A percentile compares a stretch with the other conserved stretches of the same genome.
phyloP scores from a whole-genome alignment of 1,139 yeast genomes.

The Pichia sp. region DNA sequence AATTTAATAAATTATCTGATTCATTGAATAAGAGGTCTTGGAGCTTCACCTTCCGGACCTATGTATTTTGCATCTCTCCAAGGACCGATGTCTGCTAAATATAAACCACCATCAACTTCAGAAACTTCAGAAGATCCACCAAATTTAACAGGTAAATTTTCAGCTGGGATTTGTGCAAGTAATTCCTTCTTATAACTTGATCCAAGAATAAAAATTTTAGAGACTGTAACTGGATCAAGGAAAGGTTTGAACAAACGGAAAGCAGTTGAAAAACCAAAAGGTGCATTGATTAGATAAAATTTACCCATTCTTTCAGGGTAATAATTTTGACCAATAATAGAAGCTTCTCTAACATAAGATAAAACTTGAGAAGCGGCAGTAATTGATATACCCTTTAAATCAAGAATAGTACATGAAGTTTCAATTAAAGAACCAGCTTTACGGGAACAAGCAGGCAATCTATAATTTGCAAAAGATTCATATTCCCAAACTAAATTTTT shows the following conservation, averaged over 20 bases:
- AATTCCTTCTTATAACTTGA: slow-evolving; percentile 72
- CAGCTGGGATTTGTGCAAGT: slow-evolving; percentile 86
- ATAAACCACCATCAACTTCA: slow-evolving; percentile 71
- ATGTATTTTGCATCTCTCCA: slow-evolving; percentile 88
- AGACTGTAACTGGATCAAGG: slow-evolving; percentile 96
- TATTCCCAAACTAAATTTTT: slow-evolving; percentile 96
- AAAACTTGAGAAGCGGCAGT: slow-evolving; percentile 80
- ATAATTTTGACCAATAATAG: slow-evolving; percentile 90
- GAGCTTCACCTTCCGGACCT: slow-evolving; percentile 86
- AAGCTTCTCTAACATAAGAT: slow-evolving; percentile 86
- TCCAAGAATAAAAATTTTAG: slow-evolving; percentile 87
- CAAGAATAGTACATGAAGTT: slow-evolving; percentile 94
- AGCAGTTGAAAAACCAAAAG: slow-evolving; percentile 94
- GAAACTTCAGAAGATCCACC: slow-evolving; percentile 74
- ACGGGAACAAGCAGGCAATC: slow-evolving; percentile 95
- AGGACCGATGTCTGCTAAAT: slow-evolving; percentile 89
- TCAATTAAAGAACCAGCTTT: slow-evolving; percentile 72
- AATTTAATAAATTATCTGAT: neutral
- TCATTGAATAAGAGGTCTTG: slow-evolving; percentile 26
- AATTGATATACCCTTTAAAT: slow-evolving; percentile 88
- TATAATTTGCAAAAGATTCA: slow-evolving; percentile 75
- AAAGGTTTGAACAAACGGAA: slow-evolving; percentile 87
- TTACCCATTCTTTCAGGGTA: slow-evolving; percentile 99
- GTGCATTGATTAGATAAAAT: slow-evolving; percentile 92
- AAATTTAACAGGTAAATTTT: slow-evolving; percentile 83